Evolutionary conservation across 129 eudicot species (phyloP).

Genomic region (Helianthus tuberosus): DNA sequence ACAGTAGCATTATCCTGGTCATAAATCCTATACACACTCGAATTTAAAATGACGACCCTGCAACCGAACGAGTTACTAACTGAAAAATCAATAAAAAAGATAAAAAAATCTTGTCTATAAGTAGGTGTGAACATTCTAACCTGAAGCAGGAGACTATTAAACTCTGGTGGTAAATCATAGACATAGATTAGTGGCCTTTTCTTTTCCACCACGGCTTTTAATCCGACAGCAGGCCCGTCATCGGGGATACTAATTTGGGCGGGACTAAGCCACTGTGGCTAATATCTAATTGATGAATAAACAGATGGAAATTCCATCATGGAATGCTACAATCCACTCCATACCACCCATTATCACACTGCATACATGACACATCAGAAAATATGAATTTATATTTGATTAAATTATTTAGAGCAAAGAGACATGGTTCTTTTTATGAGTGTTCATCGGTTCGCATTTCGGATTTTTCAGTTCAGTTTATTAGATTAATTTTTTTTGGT

Average conservation of each 20-base stretch:
- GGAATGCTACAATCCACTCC: constrained; percentile 94
- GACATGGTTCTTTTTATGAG: not conserved
- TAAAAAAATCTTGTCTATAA: constrained; percentile 1
- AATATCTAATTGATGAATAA: constrained; percentile 54
- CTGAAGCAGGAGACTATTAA: constrained; percentile 87
- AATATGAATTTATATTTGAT: constrained; percentile 8
- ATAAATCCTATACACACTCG: constrained; percentile 92
- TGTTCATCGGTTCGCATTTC: too few species aligned
- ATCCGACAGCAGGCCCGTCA: constrained; percentile 28
- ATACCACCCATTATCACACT: constrained; percentile 95
- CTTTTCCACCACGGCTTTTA: constrained; percentile 77
- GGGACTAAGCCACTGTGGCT: constrained; percentile 96
- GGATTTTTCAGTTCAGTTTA: too few species aligned
- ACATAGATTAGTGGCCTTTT: constrained; percentile 89
- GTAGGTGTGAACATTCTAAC: constrained; percentile 45
- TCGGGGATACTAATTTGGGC: constrained; percentile 67
- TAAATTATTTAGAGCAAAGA: not conserved
- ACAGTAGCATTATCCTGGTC: constrained; percentile 69
- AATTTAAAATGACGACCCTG: constrained; percentile 96
- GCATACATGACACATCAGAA: constrained; percentile 9
- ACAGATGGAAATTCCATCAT: too few species aligned
- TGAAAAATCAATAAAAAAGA: not conserved
- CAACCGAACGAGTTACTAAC: constrained; percentile 23
- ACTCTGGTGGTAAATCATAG: constrained; percentile 89
- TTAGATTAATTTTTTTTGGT: too few species aligned